Evolutionary conservation across 495 filamentous ascomycete species (phyloP).

Genomic region (Geopyxis carbonaria): DNA sequence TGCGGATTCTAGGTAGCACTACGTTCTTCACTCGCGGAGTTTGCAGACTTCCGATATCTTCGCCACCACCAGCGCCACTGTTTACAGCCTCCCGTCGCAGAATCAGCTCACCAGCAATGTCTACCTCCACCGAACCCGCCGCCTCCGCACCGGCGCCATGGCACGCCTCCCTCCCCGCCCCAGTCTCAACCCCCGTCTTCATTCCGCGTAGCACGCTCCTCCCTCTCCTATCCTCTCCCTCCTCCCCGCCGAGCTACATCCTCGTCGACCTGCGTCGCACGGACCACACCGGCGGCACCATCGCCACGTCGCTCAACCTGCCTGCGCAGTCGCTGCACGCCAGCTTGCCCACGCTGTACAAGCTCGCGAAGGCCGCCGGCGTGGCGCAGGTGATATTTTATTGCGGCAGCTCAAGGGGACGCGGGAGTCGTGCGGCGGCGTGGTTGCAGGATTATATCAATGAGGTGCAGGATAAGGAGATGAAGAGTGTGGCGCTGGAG

Average conservation of each 20-base stretch:
- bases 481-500: slow-evolving; percentile 40
- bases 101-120: too few species aligned
- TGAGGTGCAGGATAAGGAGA: slow-evolving; percentile 27
- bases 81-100: too few species aligned
- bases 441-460: slow-evolving; percentile 51
- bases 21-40: too few species aligned
- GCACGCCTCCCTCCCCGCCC: slow-evolving; percentile 29
- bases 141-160: slow-evolving; percentile 18
- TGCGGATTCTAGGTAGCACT: too few species aligned
- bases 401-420: slow-evolving; percentile 47
- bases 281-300: slow-evolving; percentile 55
- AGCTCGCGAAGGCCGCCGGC: slow-evolving; percentile 33
- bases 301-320: slow-evolving; percentile 50
- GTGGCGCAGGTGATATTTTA: slow-evolving; percentile 45
- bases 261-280: slow-evolving; percentile 46
- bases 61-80: too few species aligned
- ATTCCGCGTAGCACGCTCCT: slow-evolving; percentile 29
- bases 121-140: too few species aligned
- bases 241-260: slow-evolving; percentile 35
- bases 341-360: slow-evolving; percentile 40
- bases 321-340: slow-evolving; percentile 50
- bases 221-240: slow-evolving; percentile 26
- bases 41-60: too few species aligned
- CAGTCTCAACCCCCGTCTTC: slow-evolving; percentile 21
- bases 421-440: slow-evolving; percentile 42